These are phyloP conservation scores for Salix koriyanagi DNA, from an alignment of 345 rosid species.

Conservation along the genomic window DNA sequence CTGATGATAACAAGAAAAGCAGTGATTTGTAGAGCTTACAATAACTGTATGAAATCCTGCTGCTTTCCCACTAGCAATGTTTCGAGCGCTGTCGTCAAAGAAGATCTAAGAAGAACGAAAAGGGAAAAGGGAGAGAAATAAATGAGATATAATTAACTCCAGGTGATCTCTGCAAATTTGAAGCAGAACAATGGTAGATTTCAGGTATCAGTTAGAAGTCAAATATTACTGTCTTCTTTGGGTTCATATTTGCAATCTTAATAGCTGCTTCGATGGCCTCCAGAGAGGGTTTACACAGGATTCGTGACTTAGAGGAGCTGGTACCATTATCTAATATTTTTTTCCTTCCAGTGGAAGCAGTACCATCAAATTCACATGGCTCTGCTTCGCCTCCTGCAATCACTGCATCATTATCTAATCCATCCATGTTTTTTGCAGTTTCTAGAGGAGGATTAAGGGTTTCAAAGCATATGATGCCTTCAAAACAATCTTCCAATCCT, in stretches of 20 bases:
- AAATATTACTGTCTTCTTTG: constrained; percentile 58
- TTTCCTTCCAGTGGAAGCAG: neutral
- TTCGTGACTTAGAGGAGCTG: constrained; percentile 20
- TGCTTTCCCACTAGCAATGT: constrained; percentile 71
- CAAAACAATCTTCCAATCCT: constrained; percentile 30
- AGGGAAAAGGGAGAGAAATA: neutral
- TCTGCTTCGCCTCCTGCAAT: constrained; percentile 11
- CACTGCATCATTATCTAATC: constrained; percentile 19
- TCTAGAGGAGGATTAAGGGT: constrained; percentile 30
- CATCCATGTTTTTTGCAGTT: constrained; percentile 19
- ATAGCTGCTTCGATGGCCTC: constrained; percentile 68
- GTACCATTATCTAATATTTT: neutral
- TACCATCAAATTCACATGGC: neutral
- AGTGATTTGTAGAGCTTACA: constrained; percentile 31
- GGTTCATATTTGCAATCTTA: constrained; percentile 52
- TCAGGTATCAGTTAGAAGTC: neutral
- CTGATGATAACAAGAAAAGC: neutral
- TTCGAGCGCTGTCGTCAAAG: constrained; percentile 60
- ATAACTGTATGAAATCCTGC: constrained; percentile 71
- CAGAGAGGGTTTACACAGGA: constrained; percentile 69
- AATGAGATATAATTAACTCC: neutral
- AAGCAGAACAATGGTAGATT: neutral
- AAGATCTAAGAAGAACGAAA: constrained; percentile 11
- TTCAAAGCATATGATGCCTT: constrained; percentile 32
- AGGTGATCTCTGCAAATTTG: neutral